Evolutionary conservation across 1,284 basidiomycete species (phyloP).

Genomic region (Clitocybe nebularis): DNA sequence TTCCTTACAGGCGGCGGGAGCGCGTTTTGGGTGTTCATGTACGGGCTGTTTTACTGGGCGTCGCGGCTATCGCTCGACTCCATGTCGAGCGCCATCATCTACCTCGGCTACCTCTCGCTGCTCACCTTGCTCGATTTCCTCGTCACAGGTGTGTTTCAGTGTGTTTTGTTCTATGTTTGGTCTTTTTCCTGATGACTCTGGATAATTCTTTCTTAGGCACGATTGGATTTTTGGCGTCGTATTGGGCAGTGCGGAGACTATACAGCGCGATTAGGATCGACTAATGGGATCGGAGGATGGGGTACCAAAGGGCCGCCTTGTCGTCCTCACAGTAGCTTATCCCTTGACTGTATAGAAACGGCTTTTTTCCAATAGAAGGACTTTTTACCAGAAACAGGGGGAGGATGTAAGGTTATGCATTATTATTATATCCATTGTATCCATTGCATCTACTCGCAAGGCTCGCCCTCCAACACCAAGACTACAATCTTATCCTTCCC

Average conservation of each 20-base stretch:
- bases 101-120: constrained; percentile 88
- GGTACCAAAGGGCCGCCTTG: no score
- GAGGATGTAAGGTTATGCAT: no score
- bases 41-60: constrained; percentile 86
- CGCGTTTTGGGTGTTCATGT: constrained; percentile 88
- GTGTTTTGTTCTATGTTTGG: constrained; percentile 23
- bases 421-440: no score
- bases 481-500: constrained; percentile 78
- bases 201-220: constrained; percentile 45
- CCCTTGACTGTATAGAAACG: no score
- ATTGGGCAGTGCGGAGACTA: constrained; percentile 79
- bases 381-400: no score
- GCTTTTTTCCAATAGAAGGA: no score
- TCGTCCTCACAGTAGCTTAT: no score
- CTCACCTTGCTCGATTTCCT: constrained; percentile 86
- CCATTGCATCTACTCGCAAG: no score
- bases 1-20: constrained; percentile 94
- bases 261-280: constrained; percentile 80
- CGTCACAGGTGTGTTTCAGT: constrained; percentile 86
- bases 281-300: no score
- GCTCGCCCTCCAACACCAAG: constrained; percentile 37
- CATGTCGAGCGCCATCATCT: constrained; percentile 80
- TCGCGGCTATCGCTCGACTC: constrained; percentile 83
- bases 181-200: not conserved
- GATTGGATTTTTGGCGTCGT: constrained; percentile 85